Percentiles rank a stretch among this genome's conserved stretches.
Conservation (phyloP, 345 rosid genomes). For the Abelmoschus esculentus region DNA sequence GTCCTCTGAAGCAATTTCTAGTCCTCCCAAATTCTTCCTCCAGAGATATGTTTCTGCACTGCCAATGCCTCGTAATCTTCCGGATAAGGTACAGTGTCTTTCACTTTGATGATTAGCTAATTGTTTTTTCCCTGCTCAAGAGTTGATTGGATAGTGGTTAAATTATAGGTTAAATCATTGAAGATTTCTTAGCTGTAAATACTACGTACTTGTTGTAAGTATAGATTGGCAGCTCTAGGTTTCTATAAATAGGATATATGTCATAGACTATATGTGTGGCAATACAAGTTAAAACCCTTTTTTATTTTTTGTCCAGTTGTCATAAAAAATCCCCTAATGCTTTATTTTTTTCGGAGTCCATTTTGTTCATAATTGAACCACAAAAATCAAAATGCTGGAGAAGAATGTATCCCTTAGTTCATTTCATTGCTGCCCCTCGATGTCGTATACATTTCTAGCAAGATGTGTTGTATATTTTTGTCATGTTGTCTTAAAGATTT, state of each 20-base stretch:
- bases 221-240: background rate
- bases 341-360: background rate
- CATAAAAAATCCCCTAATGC: slow-evolving; percentile 15
- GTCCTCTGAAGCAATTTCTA: slow-evolving; percentile 30
- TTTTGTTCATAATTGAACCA: slow-evolving; percentile 20
- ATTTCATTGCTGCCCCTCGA: slow-evolving; percentile 32
- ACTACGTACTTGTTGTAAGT: background rate
- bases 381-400: slow-evolving; percentile 26
- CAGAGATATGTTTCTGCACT: slow-evolving; percentile 84
- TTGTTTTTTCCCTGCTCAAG: slow-evolving; percentile 20
- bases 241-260: background rate
- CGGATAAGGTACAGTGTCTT: slow-evolving; percentile 86
- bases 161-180: background rate
- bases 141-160: background rate
- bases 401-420: slow-evolving; percentile 30
- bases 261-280: background rate
- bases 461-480: background rate
- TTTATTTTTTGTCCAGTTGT: slow-evolving; percentile 23
- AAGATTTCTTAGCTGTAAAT: slow-evolving; percentile 1
- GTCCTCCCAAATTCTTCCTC: slow-evolving; percentile 41
- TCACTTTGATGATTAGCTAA: slow-evolving; percentile 62
- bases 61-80: slow-evolving; percentile 82
- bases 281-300: background rate
- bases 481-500: background rate
- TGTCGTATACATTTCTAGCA: slow-evolving; percentile 18